Evolutionary conservation across 2,329 filamentous ascomycete species (phyloP), one percentile per base, ranked within the genome.

Genomic region (Exserohilum turcica): DNA sequence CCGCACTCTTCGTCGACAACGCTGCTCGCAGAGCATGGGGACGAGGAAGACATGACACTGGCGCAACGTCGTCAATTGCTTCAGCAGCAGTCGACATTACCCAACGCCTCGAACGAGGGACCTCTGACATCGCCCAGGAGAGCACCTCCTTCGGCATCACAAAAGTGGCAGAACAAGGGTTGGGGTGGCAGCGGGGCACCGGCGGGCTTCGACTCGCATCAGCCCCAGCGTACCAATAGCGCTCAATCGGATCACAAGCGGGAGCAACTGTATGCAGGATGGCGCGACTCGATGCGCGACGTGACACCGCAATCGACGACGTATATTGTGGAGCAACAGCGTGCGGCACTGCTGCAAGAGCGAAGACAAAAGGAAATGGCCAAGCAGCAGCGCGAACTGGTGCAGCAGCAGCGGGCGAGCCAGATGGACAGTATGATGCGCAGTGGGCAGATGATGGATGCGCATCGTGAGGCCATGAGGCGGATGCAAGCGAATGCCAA

Each of bases 391-490:
- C 82, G 86, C 62, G 79, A 81, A 49, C 76, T 79, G 36, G 84
- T 83, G 43, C 83, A 82, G 59, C 81, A 85, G 58, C 78, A 83
- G 48, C 79, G 80, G 5, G 85, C 90, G 12, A 82, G 82, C 43
- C 81, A 81, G 32, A 86, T 91, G 64, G 88, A 91, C 60, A 85
- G 88, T 71, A 82, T 85, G 60, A 94, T 95, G 89, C 82, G 90
- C 48, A 86, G 84, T 13, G 87, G 87, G 0, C 85, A 89, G 59
- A 83, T 96, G 78, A 79, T 89, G 45, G 88, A 90, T 39, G 82
- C 87, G 18, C 92, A 97, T 72, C 82, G 88, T 16, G 88, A 92
- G 59, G 90, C 88, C 1, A 82, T 97, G 83, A 82, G 89, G 58
- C 86, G 82, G 71, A 89, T 97, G 86, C 92, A 96, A 70, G 80